phyloP scores from a whole-genome alignment of 441 rosid species.

The Isatis lusitanica region DNA sequence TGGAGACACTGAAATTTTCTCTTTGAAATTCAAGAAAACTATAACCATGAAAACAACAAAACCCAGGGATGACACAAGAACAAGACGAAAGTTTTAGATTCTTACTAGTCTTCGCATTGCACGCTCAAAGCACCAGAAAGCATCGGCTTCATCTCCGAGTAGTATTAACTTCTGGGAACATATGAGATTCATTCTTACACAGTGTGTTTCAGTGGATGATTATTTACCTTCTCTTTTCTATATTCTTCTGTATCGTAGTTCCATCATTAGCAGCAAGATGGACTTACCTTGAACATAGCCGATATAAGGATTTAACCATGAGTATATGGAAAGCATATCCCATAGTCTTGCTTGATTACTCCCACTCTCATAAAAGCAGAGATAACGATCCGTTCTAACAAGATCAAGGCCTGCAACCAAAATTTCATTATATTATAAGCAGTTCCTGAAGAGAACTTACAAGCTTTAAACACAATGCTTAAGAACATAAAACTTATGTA shows the following conservation, averaged over 20 bases:
- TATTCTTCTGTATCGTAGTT: neutral
- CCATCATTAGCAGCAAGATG: neutral
- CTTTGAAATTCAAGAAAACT: conserved; percentile 54
- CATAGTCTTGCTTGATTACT: conserved; percentile 77
- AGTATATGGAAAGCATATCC: conserved; percentile 80
- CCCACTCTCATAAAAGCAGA: conserved; percentile 71
- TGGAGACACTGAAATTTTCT: conserved; percentile 95
- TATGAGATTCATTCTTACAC: conserved; percentile 89
- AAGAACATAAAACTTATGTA: neutral
- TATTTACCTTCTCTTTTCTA: neutral
- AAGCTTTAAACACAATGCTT: neutral
- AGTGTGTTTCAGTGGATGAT: neutral
- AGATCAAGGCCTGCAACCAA: conserved; percentile 81
- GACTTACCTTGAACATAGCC: conserved; percentile 84
- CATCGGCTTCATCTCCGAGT: conserved; percentile 86
- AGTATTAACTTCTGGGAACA: conserved; percentile 91
- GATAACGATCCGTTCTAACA: conserved; percentile 79
- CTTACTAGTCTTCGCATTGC: conserved; percentile 91
- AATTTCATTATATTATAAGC: conserved; percentile 9
- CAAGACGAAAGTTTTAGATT: conserved; percentile 4
- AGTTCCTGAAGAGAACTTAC: neutral
- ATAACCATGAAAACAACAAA: conserved; percentile 13
- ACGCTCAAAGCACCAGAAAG: conserved; percentile 95
- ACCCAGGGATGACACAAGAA: neutral
- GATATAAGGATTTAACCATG: conserved; percentile 85